Base-by-base conservation (phyloP, 1,139 yeast genomes). In the Blastobotrys buckinghamii region DNA sequence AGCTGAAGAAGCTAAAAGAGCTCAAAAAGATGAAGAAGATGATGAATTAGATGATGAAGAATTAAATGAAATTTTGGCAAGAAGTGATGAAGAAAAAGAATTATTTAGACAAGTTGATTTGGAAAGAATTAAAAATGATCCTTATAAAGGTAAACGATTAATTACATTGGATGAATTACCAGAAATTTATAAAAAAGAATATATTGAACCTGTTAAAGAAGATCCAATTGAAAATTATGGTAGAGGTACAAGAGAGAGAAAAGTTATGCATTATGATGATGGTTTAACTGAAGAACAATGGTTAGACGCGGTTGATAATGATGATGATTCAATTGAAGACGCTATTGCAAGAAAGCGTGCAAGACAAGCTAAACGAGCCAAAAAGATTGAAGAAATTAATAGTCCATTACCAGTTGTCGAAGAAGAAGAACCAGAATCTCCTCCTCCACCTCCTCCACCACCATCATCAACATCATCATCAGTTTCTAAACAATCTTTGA, bases 211-310 rank as follows among this genome's bases (percentile, higher is more conserved):
- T 43, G 17, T 43, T 8, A 66, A 68, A 42, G 61, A 72, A 55
- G 61, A 60, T 24, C 81, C 80, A 36, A 42, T 55, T 26, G 76
- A 69, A 69, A 78, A 73, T 61, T 74, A 71, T 59, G 73, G 78
- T 15, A 78, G 89, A 55, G 81, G 86, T 47, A 82, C 86, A 58
- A 81, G 98, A 67, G 94, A 84, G 56, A 83, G 92, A 62, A 87
- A 87, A 68, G 72, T 73, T 48, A 83, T 85, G 38, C 82, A 78
- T 56, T 90, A 90, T 64, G 97, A 90, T 61, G 98, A 92, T 63
- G 96, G 95, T 4, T 73, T 90, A 55, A 87, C 96, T 3, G 98
- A 92, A 65, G 97, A 89, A 58, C 97, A 92, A 68, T 92, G 97
- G 96, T 66, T 79, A 29, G 77, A 78, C 52, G 86, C 85, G 13